Base-by-base conservation (phyloP, 139 green algal genomes). In the Chlamydomonas incerta region DNA sequence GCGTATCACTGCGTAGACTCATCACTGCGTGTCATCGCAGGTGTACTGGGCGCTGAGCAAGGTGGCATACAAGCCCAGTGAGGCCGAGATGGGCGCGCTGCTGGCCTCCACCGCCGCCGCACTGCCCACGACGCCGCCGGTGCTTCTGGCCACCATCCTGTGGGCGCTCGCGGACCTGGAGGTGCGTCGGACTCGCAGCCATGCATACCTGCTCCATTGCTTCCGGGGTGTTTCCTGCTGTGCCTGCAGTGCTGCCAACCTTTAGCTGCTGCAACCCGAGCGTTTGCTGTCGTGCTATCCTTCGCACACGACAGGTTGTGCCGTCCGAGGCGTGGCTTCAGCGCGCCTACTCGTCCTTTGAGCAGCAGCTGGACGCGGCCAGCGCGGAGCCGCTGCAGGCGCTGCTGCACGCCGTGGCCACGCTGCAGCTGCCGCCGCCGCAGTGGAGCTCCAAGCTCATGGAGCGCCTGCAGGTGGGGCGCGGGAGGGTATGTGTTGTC, bases 391-490 rank as follows among this genome's bases (percentile, higher is more conserved):
- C 79, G 65, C 63, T 85, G 66, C 79, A 85, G 79, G 79, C 79
- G 66, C 79, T 85, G 79, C 79, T 85, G 79, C 79, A 85, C 33
- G 79, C 79, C 0, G 79, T 66, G 9, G 79, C 79, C 20, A 31
- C 47, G 31, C 33, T 85, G 79, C 47, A 75, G 66, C 66, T 85
- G 66, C 79, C 79, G 20, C n/a, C 79, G 63, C 79, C 79, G 31
- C 20, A 52, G n/a, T 76, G 65, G 79, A 57, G 47, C 31, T 66
- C 65, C 11, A 31, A 31, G 31, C 79, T 85, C 13, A 75, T 85
- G 79, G 79, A 75, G 65, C 65, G 79, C 33, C 79, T 85, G 46
- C 79, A 76, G 79, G 79, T 85, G 46, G n/a, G 79, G n/a, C n/a
- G n/a, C n/a, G n/a, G n/a, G n/a, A n/a, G n/a, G n/a, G n/a, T n/a